phyloP scores from a whole-genome alignment of 495 filamentous ascomycete genomes.

The Penicillium ochrochloron region DNA sequence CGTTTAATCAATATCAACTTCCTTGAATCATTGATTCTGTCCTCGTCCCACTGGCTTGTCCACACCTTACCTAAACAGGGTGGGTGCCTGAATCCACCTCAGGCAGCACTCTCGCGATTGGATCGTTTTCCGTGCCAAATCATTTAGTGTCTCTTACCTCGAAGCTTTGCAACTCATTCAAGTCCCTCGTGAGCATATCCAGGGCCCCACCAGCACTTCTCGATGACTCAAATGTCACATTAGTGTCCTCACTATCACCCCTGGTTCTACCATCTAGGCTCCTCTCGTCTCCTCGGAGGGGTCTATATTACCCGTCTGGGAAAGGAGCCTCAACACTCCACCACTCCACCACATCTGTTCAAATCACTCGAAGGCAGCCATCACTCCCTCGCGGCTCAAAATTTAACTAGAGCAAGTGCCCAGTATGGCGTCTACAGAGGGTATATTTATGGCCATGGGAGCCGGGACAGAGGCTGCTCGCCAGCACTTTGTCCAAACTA shows the following conservation, averaged over 20 bases:
- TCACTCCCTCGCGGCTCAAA: background rate
- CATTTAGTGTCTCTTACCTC: background rate
- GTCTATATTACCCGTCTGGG: conserved; percentile 8
- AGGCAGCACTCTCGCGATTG: conserved; percentile 29
- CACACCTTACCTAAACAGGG: conserved; percentile 14
- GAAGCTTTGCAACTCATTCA: conserved; percentile 5
- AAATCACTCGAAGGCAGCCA: conserved; percentile 15
- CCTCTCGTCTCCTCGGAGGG: background rate
- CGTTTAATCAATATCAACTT: background rate
- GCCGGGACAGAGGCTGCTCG: conserved; percentile 17
- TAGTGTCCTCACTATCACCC: background rate
- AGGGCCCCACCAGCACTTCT: background rate
- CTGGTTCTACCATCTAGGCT: conserved; percentile 2
- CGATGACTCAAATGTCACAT: conserved; percentile 11
- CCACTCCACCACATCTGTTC: too few relatives aligned
- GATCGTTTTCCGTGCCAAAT: conserved; percentile 4
- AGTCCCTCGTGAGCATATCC: conserved; percentile 10
- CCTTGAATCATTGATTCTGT: background rate
- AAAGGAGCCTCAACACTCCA: conserved; percentile 10
- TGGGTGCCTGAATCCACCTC: conserved; percentile 30
- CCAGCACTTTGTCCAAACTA: conserved; percentile 6
- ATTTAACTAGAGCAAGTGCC: background rate
- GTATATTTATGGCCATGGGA: conserved; percentile 22
- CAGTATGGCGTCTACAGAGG: conserved; percentile 23
- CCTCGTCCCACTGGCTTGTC: background rate